Evolutionary conservation across 225 moss, liverwort and hornwort species (phyloP), one percentile per base, ranked within the genome.

Genomic region (Thuidium tamariscinum): DNA sequence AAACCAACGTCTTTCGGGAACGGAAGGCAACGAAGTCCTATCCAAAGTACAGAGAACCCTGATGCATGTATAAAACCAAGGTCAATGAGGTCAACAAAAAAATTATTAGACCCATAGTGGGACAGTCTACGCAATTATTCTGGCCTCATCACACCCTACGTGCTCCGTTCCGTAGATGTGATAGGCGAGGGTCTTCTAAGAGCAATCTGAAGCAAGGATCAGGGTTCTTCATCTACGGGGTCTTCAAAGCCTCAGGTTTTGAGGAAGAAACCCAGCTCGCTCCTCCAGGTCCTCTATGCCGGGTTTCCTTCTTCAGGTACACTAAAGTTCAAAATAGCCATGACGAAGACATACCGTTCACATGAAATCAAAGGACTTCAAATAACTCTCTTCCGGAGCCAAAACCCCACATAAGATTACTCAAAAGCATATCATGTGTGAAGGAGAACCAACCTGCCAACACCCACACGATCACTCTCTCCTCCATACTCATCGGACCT

Each of bases 401-500:
- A 75, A 48, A 57, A 11, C 16, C 76, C n/a, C 26, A 60, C 36
- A 34, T 15, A 20, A 19, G 48, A 20, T 73, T 27, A 48, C 6
- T 49, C 41, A 78, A 55, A 66, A 69, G 19, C 41, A 56, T 16
- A 83, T 65, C 32, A 54, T 29, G 49, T 39, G 68, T 62, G 63
- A 59, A 67, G 27, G 59, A 83, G 67, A 85, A 88, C 88, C 72
- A 82, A 91, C 93, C 93, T 91, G 90, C 75, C 81, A 85, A 63
- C 76, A 80, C 77, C 87, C 41, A 83, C 77, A 62, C 77, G 83
- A 59, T 84, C 85, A 67, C 66, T 76, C 55, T 44, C 66, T 88
- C 80, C 76, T 80, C 80, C 67, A 71, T 83, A 77, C 57, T 81
- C 84, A 83, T 88, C 87, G 41, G 59, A 51, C 52, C 83, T 75